Base-by-base conservation (phyloP, 1,284 basidiomycete species). In the Cryptococcus floricola region DNA sequence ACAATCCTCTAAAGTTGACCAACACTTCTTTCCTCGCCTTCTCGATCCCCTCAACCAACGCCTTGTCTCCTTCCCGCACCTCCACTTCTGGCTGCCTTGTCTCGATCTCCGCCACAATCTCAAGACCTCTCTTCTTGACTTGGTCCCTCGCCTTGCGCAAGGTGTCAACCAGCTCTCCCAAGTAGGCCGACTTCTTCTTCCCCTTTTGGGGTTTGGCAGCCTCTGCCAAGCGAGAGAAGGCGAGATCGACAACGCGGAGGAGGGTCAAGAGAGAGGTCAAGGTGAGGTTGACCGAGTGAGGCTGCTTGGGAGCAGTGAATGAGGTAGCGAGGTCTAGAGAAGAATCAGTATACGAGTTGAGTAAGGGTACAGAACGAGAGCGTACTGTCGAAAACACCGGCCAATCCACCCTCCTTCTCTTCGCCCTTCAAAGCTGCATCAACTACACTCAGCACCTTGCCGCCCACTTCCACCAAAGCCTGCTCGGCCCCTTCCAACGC, bases 141-240 rank as follows among this genome's bases (percentile, higher is more conserved):
- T 27, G 56, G 23, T 59, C 53, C 45, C 51, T 54, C 27, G 50
- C 38, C 5, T 25, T 27, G 39, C 57, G 58, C 27, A 64, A 19
- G 3, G 48, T 53, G 5, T 54, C 48, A 2, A 49, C 41, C 31
- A 34, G 31, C 31, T 34, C 44, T 25, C 18, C 14, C 1, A 63
- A 43, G 2, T 45, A 44, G 8, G 60, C 39, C 3, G 59, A 50
- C 37, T 62, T 61, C 54, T 67, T 69, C 49, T 67, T 67, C 16
- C 65, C 65, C 48, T 67, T 66, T 9, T 47, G 42, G 3, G 61
- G 53, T 37, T 61, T 62, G 6, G 57, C 47, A 13, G 50, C 25
- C 34, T 61, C 57, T 7, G 48, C 44, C 13, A 59, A 27, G n/a
- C 59, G 53, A 34, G 49, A 46, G 19, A 41, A 12, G 3, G 63